Percentiles rank a stretch among this genome's conserved stretches.
These are phyloP conservation scores for Globisporangium paroecandrum DNA, from an alignment of 352 stramenopile species.

Conservation along the genomic window DNA sequence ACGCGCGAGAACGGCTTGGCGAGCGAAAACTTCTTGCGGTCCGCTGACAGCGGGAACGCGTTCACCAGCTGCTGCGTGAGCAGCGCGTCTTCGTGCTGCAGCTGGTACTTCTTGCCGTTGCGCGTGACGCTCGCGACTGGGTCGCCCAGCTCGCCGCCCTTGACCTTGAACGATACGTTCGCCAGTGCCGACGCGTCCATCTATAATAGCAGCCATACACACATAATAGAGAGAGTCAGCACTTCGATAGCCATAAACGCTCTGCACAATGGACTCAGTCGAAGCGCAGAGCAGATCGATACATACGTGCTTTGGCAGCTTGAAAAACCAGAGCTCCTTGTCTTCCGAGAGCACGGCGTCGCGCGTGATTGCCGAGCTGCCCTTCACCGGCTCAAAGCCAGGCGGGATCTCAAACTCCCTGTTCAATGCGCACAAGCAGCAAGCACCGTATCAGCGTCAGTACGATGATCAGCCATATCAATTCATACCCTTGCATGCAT, in stretches of 20 bases:
- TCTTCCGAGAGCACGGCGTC: conserved; percentile 62
- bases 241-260: neutral
- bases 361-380: conserved; percentile 52
- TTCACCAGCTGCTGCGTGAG: conserved; percentile 78
- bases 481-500: neutral
- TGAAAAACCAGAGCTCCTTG: conserved; percentile 87
- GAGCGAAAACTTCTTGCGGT: conserved; percentile 61
- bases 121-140: conserved; percentile 41
- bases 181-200: conserved; percentile 64
- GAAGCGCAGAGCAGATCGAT: neutral
- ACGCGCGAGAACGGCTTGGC: conserved; percentile 72
- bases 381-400: conserved; percentile 63
- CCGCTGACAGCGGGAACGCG: conserved; percentile 50
- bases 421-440: conserved; percentile 5
- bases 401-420: conserved; percentile 82
- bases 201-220: conserved; percentile 20
- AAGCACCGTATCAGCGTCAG: conserved; percentile 4
- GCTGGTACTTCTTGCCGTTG: conserved; percentile 47
- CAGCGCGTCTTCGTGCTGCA: conserved; percentile 57
- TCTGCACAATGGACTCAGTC: neutral
- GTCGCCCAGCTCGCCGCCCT: conserved; percentile 27
- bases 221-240: neutral
- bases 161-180: conserved; percentile 70
- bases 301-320: conserved; percentile 78
- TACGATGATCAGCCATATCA: neutral